These are phyloP conservation scores for Saturnispora mendoncae DNA, from an alignment of 805 yeast species.

Conservation along the genomic window DNA sequence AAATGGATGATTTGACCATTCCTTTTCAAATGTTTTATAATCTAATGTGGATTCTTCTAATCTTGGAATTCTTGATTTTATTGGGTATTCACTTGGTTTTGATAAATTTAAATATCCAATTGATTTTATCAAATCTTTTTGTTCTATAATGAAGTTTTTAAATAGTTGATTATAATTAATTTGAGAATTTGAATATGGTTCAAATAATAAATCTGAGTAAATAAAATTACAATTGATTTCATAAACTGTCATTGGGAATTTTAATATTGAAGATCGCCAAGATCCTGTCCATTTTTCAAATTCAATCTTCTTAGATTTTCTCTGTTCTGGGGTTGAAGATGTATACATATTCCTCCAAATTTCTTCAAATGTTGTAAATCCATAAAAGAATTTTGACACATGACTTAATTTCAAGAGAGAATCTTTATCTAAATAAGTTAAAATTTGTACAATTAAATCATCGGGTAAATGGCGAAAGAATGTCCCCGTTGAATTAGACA, in stretches of 20 bases:
- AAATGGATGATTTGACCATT: constrained; percentile 54
- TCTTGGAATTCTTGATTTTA: constrained; percentile 40
- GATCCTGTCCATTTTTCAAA: constrained; percentile 58
- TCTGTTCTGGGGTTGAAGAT: constrained; percentile 10
- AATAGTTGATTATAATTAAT: constrained; percentile 49
- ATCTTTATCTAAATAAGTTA: constrained; percentile 38
- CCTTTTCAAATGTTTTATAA: constrained; percentile 33
- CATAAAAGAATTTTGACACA: constrained; percentile 60
- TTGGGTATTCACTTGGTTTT: constrained; percentile 13
- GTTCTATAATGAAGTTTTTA: constrained; percentile 40
- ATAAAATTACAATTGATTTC: constrained; percentile 37
- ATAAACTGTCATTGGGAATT: constrained; percentile 23
- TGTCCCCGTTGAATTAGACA: constrained; percentile 41
- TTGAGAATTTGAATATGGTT: constrained; percentile 78
- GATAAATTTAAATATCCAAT: constrained; percentile 13
- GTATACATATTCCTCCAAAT: constrained; percentile 63
- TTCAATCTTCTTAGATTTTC: constrained; percentile 6
- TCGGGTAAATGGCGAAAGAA: constrained; percentile 46
- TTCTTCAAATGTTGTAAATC: constrained; percentile 68
- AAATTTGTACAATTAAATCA: constrained; percentile 48
- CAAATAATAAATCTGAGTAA: constrained; percentile 69
- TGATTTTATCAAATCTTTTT: constrained; percentile 20
- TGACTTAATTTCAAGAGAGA: constrained; percentile 47
- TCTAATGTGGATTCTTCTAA: constrained; percentile 38
- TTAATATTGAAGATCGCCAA: constrained; percentile 61